phyloP scores from a whole-genome alignment of 1,284 basidiomycete species.

The Tetrapyrgos nigripes region DNA sequence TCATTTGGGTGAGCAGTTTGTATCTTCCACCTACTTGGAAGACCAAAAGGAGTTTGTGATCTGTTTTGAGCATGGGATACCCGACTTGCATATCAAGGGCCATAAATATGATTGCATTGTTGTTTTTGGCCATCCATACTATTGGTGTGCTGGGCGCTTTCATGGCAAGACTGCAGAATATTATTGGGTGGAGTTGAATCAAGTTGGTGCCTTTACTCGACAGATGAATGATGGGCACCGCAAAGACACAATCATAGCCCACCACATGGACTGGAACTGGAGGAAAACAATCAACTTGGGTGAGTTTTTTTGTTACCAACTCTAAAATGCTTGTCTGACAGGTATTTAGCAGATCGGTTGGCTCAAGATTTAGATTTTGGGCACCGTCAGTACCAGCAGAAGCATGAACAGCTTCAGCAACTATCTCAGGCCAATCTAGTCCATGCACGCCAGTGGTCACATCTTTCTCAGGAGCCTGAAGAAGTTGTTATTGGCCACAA shows the following conservation, averaged over 20 bases:
- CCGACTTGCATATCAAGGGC: no score
- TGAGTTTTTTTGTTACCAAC: not conserved
- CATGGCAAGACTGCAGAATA: slow-evolving; percentile 1
- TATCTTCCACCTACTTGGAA: not conserved
- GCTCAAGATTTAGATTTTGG: not conserved
- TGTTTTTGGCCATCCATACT: not conserved
- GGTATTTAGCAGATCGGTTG: not conserved
- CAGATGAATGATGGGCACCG: slow-evolving; percentile 14
- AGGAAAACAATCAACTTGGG: slow-evolving; percentile 1
- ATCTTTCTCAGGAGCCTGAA: not conserved
- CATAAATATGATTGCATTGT: slow-evolving; percentile 4
- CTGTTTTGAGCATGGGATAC: slow-evolving; percentile 1
- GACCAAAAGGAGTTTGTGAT: not conserved
- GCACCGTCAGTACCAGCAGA: not conserved
- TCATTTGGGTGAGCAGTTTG: not conserved
- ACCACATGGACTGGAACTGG: slow-evolving; percentile 4
- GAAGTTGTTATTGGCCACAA: not conserved
- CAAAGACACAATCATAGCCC: slow-evolving; percentile 6
- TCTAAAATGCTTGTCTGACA: not conserved
- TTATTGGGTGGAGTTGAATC: slow-evolving; percentile 1
- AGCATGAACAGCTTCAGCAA: not conserved
- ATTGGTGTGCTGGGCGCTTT: not conserved
- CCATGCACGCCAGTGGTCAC: not conserved
- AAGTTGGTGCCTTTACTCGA: slow-evolving; percentile 2
- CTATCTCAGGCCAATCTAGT: no score